Conservation (phyloP, 805 yeast species). For the Tanozyma kutaoensis region DNA sequence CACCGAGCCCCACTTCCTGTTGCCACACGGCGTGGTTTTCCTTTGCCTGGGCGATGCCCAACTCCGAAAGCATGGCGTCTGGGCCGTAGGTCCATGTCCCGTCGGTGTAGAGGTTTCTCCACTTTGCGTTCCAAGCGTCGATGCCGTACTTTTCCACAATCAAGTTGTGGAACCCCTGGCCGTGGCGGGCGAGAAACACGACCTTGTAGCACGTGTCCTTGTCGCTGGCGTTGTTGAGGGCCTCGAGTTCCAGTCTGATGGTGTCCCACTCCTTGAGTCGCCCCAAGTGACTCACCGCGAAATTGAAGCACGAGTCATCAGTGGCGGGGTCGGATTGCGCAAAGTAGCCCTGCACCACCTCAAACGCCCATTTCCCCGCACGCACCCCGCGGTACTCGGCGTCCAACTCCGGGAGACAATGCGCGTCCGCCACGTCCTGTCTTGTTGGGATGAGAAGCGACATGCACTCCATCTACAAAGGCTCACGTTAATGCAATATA, state of each 20-base stretch:
- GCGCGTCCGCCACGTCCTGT: conserved; percentile 9
- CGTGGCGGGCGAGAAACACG: conserved; percentile 49
- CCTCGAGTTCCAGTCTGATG: conserved; percentile 14
- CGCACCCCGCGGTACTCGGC: conserved; percentile 4
- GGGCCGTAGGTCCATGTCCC: conserved; percentile 46
- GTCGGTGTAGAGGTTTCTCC: conserved; percentile 39
- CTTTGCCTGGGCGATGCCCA: conserved; percentile 44
- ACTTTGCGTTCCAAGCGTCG: conserved; percentile 43
- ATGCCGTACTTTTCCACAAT: conserved; percentile 42
- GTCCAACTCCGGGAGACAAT: conserved; percentile 5
- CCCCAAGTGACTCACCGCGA: too few relatives aligned
- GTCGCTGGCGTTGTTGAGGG: conserved; percentile 20
- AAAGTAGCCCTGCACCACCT: conserved; percentile 36
- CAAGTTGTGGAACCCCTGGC: conserved; percentile 55
- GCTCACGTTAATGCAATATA: too few relatives aligned
- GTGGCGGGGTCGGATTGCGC: conserved; percentile 29
- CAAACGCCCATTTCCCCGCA: conserved; percentile 29
- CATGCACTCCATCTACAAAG: too few relatives aligned
- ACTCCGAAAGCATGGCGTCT: conserved; percentile 43
- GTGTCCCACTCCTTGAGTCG: conserved; percentile 27
- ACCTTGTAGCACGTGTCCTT: conserved; percentile 32
- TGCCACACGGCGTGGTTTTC: conserved; percentile 31
- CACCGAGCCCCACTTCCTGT: conserved; percentile 28
- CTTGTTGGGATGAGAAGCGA: too few relatives aligned
- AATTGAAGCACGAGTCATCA: conserved; percentile 33